Evolutionary conservation across 805 yeast species (phyloP), one percentile per base, ranked within the genome.

Genomic region (Zygoascus bituminiphila): DNA sequence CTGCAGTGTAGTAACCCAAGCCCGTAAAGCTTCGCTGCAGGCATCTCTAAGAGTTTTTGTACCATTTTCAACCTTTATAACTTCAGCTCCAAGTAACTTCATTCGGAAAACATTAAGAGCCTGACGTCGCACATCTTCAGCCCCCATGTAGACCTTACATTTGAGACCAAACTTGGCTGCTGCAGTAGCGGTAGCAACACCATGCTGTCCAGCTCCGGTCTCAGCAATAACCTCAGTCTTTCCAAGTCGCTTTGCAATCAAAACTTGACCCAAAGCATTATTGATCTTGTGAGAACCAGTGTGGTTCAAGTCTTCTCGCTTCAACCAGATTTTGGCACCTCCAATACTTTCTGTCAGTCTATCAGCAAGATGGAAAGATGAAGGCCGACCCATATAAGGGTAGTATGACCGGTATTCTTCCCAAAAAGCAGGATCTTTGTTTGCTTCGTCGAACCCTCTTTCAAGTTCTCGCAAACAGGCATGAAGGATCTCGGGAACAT

Each of bases 101-200:
- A 93, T 93, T 74, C 99, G 81, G 76, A 93, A 93, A 36, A 93
- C 99, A 62, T 93, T 93, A 56, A 93, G 75, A 12, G 99, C 97
- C 75, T 93, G 99, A 70, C 99, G 86, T 67, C 96, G 84, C 40
- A 87, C 96, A 71, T 93, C 99, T 70, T 93, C 98, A 41, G 98
- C 98, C 54, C 99, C 99, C 99, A 93, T 93, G 63, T 79, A 91
- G 31, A 93, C 95, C 14, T 87, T 87, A 73, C 98, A 93, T 64
- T 84, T 78, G 68, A 93, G 67, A 46, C 98, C 98, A 59, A 93
- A 70, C 55, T 71, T 72, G 39, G 76, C 76, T 22, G 73, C 73
- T 2, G 67, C 73, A 21, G 76, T 72, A n/a, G 76, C 76, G 21
- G 76, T 70, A 24, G 77, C 76, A 23, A 72, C 77, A 48, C 76